Base-by-base conservation (phyloP, 129 eudicot genomes). In the Centella asiatica region DNA sequence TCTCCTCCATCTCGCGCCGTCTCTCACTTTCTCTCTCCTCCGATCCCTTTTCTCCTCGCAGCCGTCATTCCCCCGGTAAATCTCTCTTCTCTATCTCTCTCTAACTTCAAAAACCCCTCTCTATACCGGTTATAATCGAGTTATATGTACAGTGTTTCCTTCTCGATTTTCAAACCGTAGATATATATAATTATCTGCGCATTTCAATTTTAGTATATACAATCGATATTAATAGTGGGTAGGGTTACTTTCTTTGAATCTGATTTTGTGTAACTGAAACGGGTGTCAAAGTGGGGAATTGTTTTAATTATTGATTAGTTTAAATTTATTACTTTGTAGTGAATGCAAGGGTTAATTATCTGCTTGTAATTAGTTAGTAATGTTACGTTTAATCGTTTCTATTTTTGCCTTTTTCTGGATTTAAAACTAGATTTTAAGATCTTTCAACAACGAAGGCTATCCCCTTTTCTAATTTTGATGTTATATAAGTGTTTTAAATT, bases 1-100 rank as follows among this genome's bases (percentile, higher is more conserved):
- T 49, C 31, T 22, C 27, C 7, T 49, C 53, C 26, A 64, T 32
- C 66, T 67, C 55, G 67, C 74, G 81, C 77, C 77, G 77, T 71
- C 77, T 46, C 53, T 56, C 26, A 34, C 66, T 23, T 23, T 49
- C 29, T 49, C 29, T 49, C 31, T 22, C 27, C 7, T 49, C 55
- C 28, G 55, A 49, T 49, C 55, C 28, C 15, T 24, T 23, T 40
- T 32, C 31, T 44, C 40, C 63, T 44, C 68, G 22, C 65, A 52
- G 29, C 45, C 7, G 31, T 37, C n/a, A 13, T 12, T 19, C 31
- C 20, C 48, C 36, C 50, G 72, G 64, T 57, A 47, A 56, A 45
- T 53, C 62, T 39, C 62, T 42, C 14, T 22, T 34, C 25, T 7
- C 27, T 4, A 53, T 60, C 50, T 60, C 8, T 37, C 40, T 34